phyloP scores from a whole-genome alignment of 345 rosid species.

The Punica granatum region DNA sequence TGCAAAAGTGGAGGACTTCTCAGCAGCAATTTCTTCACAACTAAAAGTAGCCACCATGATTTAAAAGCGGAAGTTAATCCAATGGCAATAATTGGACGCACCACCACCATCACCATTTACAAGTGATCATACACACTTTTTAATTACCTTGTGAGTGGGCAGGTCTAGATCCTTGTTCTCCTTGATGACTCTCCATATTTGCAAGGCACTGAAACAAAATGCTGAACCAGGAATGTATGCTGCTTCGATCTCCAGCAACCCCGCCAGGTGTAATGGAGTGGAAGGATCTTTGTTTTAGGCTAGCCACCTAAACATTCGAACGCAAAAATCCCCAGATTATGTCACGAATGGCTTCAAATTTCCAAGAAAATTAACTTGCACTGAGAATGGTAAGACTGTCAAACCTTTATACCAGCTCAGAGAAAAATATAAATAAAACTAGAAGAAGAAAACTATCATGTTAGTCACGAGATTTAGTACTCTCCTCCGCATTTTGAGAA shows the following conservation, averaged over 20 bases:
- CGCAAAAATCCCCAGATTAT: neutral
- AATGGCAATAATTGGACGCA: neutral
- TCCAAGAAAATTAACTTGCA: too few relatives aligned
- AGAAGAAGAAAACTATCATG: too few relatives aligned
- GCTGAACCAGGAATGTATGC: conserved; percentile 96
- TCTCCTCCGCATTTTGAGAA: too few relatives aligned
- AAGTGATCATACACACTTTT: too few relatives aligned
- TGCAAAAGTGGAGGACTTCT: conserved; percentile 40
- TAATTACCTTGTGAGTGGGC: conserved; percentile 2
- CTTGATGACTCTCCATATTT: conserved; percentile 91
- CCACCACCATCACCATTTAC: too few relatives aligned
- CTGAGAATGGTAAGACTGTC: too few relatives aligned
- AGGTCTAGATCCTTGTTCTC: conserved; percentile 95
- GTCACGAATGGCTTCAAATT: too few relatives aligned
- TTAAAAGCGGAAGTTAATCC: conserved; percentile 21
- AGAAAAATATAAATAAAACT: too few relatives aligned
- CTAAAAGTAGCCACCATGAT: conserved; percentile 93
- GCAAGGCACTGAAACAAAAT: conserved; percentile 80
- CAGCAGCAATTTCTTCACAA: conserved; percentile 85
- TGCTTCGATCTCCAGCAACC: conserved; percentile 95
- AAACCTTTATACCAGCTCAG: too few relatives aligned
- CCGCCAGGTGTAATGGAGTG: conserved; percentile 97
- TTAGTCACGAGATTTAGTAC: too few relatives aligned
- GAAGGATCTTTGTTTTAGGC: conserved; percentile 72
- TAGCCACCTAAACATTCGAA: conserved; percentile 56